phyloP scores from a whole-genome alignment of 2,329 filamentous ascomycete species.

The Chaetomium sp. region DNA sequence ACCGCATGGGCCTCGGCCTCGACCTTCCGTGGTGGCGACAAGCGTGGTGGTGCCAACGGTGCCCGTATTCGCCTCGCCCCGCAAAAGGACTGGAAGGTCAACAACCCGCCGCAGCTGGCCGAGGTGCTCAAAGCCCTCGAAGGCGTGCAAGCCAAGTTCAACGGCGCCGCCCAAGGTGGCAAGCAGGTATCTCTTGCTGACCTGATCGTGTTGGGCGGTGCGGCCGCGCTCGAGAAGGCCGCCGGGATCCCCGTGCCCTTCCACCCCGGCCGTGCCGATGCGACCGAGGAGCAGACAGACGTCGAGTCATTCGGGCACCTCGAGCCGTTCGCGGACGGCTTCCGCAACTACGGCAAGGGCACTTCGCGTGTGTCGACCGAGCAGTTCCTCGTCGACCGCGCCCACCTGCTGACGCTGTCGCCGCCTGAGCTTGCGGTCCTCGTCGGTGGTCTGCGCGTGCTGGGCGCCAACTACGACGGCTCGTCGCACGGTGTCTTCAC shows the following conservation, averaged over 20 bases:
- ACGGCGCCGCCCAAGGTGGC: slow-evolving; percentile 47
- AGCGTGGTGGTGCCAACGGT: slow-evolving; percentile 77
- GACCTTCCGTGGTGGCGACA: slow-evolving; percentile 68
- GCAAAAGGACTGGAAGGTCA: slow-evolving; percentile 65
- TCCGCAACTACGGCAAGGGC: slow-evolving; percentile 70
- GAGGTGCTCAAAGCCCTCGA: slow-evolving; percentile 58
- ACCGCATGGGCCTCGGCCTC: slow-evolving; percentile 65
- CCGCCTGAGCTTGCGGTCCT: slow-evolving; percentile 66
- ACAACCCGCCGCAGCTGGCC: slow-evolving; percentile 62
- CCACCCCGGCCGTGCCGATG: slow-evolving; percentile 65
- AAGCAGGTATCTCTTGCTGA: slow-evolving; percentile 77
- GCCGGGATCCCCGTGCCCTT: slow-evolving; percentile 60
- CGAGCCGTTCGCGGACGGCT: slow-evolving; percentile 65
- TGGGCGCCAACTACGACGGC: slow-evolving; percentile 66
- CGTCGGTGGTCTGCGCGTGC: slow-evolving; percentile 62
- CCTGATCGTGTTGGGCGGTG: slow-evolving; percentile 68
- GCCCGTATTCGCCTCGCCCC: slow-evolving; percentile 69
- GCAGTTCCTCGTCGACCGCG: slow-evolving; percentile 64
- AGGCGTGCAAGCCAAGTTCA: slow-evolving; percentile 60
- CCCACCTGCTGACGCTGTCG: slow-evolving; percentile 62
- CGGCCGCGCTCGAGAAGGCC: slow-evolving; percentile 66
- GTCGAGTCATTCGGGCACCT: slow-evolving; percentile 56
- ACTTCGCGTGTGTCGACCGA: slow-evolving; percentile 57
- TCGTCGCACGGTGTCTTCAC: slow-evolving; percentile 64
- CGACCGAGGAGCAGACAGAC: slow-evolving; percentile 66